Evolutionary conservation across 331 rosid genomes (phyloP), one percentile per base, ranked within the genome.

Genomic region (Malus hybrid): DNA sequence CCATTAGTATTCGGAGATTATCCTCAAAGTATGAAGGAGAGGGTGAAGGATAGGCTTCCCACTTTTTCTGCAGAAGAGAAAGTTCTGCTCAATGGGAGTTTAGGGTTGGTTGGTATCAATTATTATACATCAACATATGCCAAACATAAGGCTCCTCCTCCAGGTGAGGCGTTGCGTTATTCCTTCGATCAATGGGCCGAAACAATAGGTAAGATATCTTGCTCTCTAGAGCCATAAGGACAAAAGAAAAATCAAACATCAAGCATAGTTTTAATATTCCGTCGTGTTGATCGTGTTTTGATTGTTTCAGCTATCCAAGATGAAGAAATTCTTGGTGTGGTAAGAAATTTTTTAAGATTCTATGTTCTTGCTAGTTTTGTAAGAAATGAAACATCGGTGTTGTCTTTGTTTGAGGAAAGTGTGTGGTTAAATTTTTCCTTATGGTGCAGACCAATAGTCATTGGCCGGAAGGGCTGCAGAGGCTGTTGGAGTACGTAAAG

Each of bases 41-140:
- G 12, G 57, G 72, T 68, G 19, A 73, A 68, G 62, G 76, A 77
- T 7, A 77, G 79, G 68, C 76, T 83, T 3, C 86, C 83, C 34
- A 14, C 5, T 7, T 83, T 83, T 68, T 63, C 81, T 3, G 26
- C 56, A 72, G 32, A 75, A 20, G 83, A 78, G 56, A 61, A 71
- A 62, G 42, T 9, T 0, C 3, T 79, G 70, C 2, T 83, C 2
- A 72, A 66, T 20, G 77, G 76, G 10, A 68, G 79, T n/a, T 70
- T 79, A 53, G 81, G 79, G 76, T 83, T 79, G 52, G 75, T 76
- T 32, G 81, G 77, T 10, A 62, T 83, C 30, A 83, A 83, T 24
- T 83, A 79, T 52, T 79, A 83, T n/a, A 33, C 71, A 7, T 46
- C 87, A 62, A 39, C 39, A 18, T 83, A 76, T 22, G 76, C 53